phyloP scores from a whole-genome alignment of 2,329 filamentous ascomycete genomes.

The Myriangium duriaei region DNA sequence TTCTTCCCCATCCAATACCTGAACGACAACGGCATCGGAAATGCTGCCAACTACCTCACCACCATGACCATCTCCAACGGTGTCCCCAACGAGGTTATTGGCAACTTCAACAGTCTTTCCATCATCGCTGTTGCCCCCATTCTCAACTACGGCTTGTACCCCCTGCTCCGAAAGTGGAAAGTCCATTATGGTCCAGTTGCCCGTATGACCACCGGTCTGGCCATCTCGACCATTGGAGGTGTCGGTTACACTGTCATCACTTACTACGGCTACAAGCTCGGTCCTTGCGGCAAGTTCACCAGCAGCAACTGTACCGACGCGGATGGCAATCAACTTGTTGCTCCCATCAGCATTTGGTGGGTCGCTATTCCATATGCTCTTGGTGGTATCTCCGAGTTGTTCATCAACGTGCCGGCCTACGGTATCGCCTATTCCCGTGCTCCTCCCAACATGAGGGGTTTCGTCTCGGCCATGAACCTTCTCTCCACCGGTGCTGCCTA shows the following conservation, averaged over 20 bases:
- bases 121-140: conserved; percentile 23
- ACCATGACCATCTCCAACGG: conserved; percentile 21
- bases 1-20: conserved; percentile 34
- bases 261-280: conserved; percentile 34
- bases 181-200: conserved; percentile 37
- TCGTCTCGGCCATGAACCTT: conserved; percentile 31
- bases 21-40: conserved; percentile 23
- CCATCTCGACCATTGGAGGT: conserved; percentile 36
- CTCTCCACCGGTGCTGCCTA: conserved; percentile 29
- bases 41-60: conserved; percentile 16
- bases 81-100: conserved; percentile 35
- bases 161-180: background rate
- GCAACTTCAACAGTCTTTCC: conserved; percentile 33
- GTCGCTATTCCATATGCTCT: conserved; percentile 28
- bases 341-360: conserved; percentile 32
- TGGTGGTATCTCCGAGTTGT: conserved; percentile 27
- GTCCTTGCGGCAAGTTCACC: conserved; percentile 31
- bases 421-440: conserved; percentile 33
- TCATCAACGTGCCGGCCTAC: conserved; percentile 33
- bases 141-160: background rate
- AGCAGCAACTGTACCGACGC: conserved; percentile 25
- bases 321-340: conserved; percentile 21
- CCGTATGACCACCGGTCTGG: conserved; percentile 36
- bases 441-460: conserved; percentile 30
- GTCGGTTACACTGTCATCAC: conserved; percentile 29